These are phyloP conservation scores for Flagelloscypha sp. DNA, from an alignment of 768 basidiomycete genomes.

Conservation along the genomic window DNA sequence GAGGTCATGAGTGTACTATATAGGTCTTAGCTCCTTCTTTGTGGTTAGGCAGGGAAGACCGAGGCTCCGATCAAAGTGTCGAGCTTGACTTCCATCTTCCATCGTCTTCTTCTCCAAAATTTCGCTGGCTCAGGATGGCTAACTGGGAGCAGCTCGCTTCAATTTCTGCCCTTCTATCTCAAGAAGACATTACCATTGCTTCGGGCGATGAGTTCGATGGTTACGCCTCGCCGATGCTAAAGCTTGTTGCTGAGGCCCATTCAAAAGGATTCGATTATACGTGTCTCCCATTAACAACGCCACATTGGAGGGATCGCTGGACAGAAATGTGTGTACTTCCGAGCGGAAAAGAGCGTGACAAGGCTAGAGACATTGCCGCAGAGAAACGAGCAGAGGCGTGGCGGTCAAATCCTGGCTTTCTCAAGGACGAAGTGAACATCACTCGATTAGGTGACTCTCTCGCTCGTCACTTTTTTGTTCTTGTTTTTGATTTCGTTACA, in stretches of 20 bases:
- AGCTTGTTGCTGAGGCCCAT: slow-evolving; percentile 42
- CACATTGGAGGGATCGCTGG: slow-evolving; percentile 84
- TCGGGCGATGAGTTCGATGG: slow-evolving; percentile 5
- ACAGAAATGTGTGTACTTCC: slow-evolving; percentile 76
- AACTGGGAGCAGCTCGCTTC: slow-evolving; percentile 30
- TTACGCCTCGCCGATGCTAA: slow-evolving; percentile 42
- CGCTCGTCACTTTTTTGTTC: slow-evolving; percentile 7
- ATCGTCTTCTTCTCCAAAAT: neutral
- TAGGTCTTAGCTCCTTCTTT: too few species aligned
- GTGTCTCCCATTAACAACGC: slow-evolving; percentile 84
- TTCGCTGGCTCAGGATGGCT: slow-evolving; percentile 13
- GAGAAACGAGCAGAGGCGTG: slow-evolving; percentile 75
- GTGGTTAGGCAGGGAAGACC: too few species aligned
- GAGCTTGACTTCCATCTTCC: neutral
- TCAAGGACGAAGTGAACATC: slow-evolving; percentile 79
- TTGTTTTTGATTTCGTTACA: slow-evolving; percentile 1
- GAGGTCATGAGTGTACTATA: too few species aligned
- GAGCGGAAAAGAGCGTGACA: slow-evolving; percentile 29
- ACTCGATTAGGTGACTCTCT: slow-evolving; percentile 70
- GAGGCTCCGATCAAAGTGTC: too few species aligned
- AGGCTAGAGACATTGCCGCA: slow-evolving; percentile 31
- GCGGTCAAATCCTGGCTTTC: slow-evolving; percentile 76
- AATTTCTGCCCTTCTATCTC: slow-evolving; percentile 29
- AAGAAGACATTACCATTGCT: slow-evolving; percentile 33
- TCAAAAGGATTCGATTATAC: slow-evolving; percentile 67